These are phyloP conservation scores for Rusavskia elegans DNA, from an alignment of 495 filamentous ascomycete species.

Conservation along the genomic window DNA sequence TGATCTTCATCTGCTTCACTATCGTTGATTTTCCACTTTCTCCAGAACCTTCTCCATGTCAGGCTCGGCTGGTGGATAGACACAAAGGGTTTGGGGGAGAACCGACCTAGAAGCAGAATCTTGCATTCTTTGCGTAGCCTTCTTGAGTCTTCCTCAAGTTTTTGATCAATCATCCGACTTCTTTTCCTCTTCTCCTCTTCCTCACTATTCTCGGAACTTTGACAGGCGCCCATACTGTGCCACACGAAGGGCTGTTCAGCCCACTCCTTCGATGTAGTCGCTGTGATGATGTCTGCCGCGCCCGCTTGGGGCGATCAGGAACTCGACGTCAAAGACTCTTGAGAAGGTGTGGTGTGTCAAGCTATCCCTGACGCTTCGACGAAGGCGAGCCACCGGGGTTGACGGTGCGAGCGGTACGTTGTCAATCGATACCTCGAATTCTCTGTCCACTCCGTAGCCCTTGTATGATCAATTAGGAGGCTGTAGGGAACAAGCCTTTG, in stretches of 20 bases:
- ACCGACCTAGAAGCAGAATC: conserved; percentile 80
- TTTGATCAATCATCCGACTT: conserved; percentile 85
- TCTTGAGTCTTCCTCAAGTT: conserved; percentile 82
- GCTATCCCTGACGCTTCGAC: too few species aligned
- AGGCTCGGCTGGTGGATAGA: conserved; percentile 7
- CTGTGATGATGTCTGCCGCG: too few species aligned
- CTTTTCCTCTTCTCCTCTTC: conserved; percentile 83
- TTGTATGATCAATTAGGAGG: too few species aligned
- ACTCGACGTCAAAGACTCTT: too few species aligned
- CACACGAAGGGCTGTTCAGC: not conserved
- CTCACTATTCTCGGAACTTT: conserved; percentile 61
- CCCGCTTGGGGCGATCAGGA: too few species aligned
- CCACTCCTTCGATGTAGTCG: too few species aligned
- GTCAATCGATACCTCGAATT: too few species aligned
- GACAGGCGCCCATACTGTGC: conserved; percentile 71
- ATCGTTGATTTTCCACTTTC: conserved; percentile 99
- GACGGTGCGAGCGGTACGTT: too few species aligned
- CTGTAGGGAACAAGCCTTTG: too few species aligned
- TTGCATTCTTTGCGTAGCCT: conserved; percentile 93
- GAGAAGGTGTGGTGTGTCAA: too few species aligned
- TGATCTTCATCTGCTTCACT: conserved; percentile 99
- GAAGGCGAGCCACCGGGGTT: too few species aligned
- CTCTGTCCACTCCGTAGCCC: too few species aligned
- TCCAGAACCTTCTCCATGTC: conserved; percentile 55
- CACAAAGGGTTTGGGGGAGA: not conserved